Base-by-base conservation (phyloP, 306 rosid species). In the Castanea crenata region DNA sequence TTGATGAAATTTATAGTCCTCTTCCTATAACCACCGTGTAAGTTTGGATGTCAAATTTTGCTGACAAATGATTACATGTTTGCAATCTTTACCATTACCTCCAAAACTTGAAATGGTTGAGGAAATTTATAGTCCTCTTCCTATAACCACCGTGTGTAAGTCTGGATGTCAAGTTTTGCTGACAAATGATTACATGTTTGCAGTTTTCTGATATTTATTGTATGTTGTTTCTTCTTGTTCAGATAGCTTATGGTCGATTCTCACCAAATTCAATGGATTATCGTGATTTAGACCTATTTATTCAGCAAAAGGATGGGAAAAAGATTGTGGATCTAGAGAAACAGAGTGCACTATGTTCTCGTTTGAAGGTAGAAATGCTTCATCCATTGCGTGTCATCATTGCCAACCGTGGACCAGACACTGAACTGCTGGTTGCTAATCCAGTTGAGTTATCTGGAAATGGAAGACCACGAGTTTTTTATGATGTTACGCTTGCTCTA, bases 361-460 rank as follows among this genome's bases (percentile, higher is more conserved):
- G 78, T 81, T 85, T 91, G 78, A 93, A 93, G 87, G 78, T 83
- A 75, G 97, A 93, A 86, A 91, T 87, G 91, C 90, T 91, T 79
- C 98, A 89, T 74, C 94, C 94, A 0, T 76, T 93, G 87, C 91
- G 92, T 46, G 96, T 91, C 15, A 81, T 84, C 71, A 85, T 89
- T 83, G 85, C 88, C 61, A 77, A 83, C 77, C 84, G 96, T 85
- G 96, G 96, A 41, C 97, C 97, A 32, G 97, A 93, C 69, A 79
- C 89, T 20, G 97, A 88, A 74, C 77, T 93, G 59, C 79, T 91
- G 85, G 91, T 89, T 51, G 98, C 91, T 4, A 91, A 93, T 81
- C 98, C 98, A 65, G 94, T 89, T 80, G 96, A 93, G 91, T 84
- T 89, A 76, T 88, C 94, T 55, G 94, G 94, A 79, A 84, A 80